A percentile compares a stretch with the other conserved stretches of the same genome.
Evolutionary conservation across 2,329 filamentous ascomycete species (phyloP).

Genomic region (Periglandula ipomoeae): DNA sequence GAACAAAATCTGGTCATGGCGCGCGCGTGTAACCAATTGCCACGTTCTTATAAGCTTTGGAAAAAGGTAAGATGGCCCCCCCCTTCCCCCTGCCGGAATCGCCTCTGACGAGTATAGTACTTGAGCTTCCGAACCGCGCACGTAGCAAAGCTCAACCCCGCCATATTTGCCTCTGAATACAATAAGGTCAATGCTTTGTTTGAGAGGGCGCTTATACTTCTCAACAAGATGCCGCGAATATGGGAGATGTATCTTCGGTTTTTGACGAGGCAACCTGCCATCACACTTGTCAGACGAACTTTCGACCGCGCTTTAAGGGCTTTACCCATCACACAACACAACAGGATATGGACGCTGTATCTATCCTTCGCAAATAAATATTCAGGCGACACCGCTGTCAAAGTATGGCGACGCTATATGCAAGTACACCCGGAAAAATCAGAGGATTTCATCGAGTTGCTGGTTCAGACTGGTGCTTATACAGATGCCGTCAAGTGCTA

Average conservation of each 20-base stretch:
- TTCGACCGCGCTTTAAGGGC: conserved; percentile 91
- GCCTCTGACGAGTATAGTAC: conserved; percentile 46
- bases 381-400: conserved; percentile 81
- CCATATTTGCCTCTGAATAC: conserved; percentile 70
- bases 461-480: conserved; percentile 73
- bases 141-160: conserved; percentile 72
- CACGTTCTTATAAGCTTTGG: conserved; percentile 96
- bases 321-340: conserved; percentile 88
- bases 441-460: conserved; percentile 88
- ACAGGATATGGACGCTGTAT: conserved; percentile 89
- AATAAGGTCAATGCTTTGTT: conserved; percentile 92
- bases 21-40: conserved; percentile 79
- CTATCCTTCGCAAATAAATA: conserved; percentile 85
- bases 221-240: conserved; percentile 98
- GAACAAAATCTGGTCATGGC: conserved; percentile 87
- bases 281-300: conserved; percentile 75
- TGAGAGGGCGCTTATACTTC: conserved; percentile 79
- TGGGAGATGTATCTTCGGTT: conserved; percentile 98
- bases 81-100: conserved; percentile 3
- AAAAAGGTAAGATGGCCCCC: conserved; percentile 58
- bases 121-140: conserved; percentile 77
- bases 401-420: conserved; percentile 93
- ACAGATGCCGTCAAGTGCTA: conserved; percentile 88
- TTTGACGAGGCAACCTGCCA: conserved; percentile 79
- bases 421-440: conserved; percentile 92